Percentiles rank a stretch among this genome's conserved stretches.
These are phyloP conservation scores for Gleditsia sinensis DNA, from an alignment of 306 rosid genomes.

Conservation along the genomic window DNA sequence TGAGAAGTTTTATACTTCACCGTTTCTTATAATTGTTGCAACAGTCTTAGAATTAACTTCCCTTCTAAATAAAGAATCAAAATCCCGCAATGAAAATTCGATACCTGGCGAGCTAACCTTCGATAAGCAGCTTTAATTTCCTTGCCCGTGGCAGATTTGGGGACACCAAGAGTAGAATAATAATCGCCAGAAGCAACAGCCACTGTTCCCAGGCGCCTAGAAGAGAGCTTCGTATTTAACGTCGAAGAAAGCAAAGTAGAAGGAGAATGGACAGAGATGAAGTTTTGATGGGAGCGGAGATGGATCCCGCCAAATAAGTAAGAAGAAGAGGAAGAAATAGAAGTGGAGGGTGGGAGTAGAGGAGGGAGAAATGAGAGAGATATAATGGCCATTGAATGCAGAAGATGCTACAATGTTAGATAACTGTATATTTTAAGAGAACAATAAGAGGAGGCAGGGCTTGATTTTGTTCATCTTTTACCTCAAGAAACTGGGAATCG, in stretches of 20 bases:
- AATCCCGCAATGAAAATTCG: constrained; percentile 13
- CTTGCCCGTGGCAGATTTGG: constrained; percentile 75
- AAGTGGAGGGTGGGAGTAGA: constrained; percentile 41
- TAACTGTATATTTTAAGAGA: constrained; percentile 10
- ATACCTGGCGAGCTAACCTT: constrained; percentile 95
- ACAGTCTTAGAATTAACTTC: too few species aligned
- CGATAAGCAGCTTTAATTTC: constrained; percentile 97
- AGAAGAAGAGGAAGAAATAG: constrained; percentile 44
- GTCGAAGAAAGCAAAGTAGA: constrained; percentile 40
- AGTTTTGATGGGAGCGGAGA: constrained; percentile 50
- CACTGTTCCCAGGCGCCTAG: constrained; percentile 52
- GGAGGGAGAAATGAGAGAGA: constrained; percentile 63
- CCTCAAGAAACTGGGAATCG: neutral
- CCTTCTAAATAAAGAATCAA: neutral
- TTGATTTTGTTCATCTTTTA: constrained; percentile 26
- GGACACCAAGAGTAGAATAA: constrained; percentile 82
- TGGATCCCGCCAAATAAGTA: constrained; percentile 51
- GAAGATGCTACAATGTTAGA: constrained; percentile 6
- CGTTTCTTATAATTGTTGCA: too few species aligned
- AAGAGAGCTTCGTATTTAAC: constrained; percentile 34
- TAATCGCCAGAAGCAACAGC: constrained; percentile 80
- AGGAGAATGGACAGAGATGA: constrained; percentile 41
- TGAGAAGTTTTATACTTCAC: neutral
- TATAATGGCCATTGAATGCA: constrained; percentile 59
- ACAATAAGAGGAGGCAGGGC: neutral